Evolutionary conservation across 176 grass and related monocot species (phyloP).

Genomic region (Cenchrus americanus): DNA sequence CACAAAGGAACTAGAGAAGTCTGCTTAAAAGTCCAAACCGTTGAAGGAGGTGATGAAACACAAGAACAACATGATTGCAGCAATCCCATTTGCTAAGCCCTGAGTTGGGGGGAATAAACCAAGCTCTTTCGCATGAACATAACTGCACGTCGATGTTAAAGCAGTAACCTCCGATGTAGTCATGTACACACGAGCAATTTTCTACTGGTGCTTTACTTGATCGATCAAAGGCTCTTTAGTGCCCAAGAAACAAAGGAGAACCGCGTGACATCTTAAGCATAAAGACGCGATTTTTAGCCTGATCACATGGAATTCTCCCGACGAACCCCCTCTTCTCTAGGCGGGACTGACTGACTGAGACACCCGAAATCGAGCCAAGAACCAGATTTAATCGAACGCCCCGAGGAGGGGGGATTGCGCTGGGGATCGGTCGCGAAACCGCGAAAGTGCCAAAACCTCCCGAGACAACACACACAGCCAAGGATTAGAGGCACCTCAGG

Average conservation of each 20-base stretch:
- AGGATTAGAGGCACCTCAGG: not conserved
- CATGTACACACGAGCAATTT: not conserved
- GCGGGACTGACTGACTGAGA: too few species aligned
- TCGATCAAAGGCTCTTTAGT: not conserved
- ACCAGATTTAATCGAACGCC: not conserved
- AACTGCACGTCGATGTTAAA: not conserved
- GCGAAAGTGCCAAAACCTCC: conserved; percentile 3
- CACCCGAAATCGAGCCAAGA: not conserved
- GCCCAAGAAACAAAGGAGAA: not conserved
- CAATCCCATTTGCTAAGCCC: not conserved
- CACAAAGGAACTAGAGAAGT: not conserved
- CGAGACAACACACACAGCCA: not conserved
- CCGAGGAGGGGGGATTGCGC: not conserved
- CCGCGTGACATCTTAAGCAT: not conserved
- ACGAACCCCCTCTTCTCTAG: not conserved
- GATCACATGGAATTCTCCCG: not conserved
- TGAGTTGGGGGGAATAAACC: not conserved
- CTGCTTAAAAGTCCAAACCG: not conserved
- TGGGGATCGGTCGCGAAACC: not conserved
- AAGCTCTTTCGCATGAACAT: not conserved
- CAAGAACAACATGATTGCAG: not conserved
- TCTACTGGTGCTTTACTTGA: not conserved
- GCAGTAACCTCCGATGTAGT: not conserved
- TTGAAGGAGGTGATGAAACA: not conserved
- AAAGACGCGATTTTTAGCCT: conserved; percentile 2